Conservation (phyloP, 179 eudicot species). For the Beta corolliflora region DNA sequence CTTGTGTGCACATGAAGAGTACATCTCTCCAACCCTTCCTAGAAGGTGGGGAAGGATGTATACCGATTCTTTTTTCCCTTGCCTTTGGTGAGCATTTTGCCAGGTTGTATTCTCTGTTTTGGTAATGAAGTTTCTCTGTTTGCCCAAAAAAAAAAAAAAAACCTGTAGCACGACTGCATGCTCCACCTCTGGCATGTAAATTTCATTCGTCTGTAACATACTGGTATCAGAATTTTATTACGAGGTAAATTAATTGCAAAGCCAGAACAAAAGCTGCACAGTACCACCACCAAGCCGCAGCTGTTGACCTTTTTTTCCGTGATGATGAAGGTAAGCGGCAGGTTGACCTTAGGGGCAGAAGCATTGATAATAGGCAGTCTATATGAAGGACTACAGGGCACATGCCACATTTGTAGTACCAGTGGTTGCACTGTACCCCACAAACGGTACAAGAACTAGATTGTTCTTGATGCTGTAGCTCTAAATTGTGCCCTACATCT, state of each 20-base stretch:
- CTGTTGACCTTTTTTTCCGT: not conserved
- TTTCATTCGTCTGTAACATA: not conserved
- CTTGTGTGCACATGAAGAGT: too few relatives aligned
- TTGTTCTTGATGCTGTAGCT: not conserved
- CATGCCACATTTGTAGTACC: constrained; percentile 15
- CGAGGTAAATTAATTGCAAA: not conserved
- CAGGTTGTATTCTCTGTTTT: too few relatives aligned
- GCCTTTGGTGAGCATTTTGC: too few relatives aligned
- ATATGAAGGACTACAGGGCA: constrained; percentile 13
- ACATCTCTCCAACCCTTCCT: too few relatives aligned
- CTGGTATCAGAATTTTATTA: not conserved
- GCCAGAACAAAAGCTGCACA: constrained; percentile 6
- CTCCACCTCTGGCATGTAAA: not conserved
- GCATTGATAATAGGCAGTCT: constrained; percentile 13
- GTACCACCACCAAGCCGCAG: constrained; percentile 17
- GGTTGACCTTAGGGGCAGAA: not conserved
- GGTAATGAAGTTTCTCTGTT: too few relatives aligned
- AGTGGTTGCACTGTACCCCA: constrained; percentile 8
- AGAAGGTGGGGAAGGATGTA: too few relatives aligned
- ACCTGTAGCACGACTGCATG: not conserved
- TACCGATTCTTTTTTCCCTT: too few relatives aligned
- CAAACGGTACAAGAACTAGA: not conserved
- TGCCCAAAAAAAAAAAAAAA: not conserved
- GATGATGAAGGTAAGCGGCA: not conserved
- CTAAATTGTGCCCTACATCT: constrained; percentile 10